Conservation (phyloP, 2,329 filamentous ascomycete genomes). For the Arthrobotrys sinensis region DNA sequence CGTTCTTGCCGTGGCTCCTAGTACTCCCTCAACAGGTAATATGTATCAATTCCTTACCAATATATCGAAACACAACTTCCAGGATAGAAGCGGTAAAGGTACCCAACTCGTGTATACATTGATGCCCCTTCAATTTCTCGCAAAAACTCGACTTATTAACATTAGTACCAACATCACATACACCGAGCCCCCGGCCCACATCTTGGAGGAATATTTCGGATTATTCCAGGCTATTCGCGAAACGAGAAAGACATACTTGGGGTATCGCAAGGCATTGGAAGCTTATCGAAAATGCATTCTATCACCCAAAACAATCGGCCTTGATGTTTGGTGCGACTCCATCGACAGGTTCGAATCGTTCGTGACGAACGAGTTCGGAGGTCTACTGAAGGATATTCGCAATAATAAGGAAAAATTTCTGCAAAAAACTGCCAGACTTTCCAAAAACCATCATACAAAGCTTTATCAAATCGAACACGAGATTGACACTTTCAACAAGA, state of each 20-base stretch:
- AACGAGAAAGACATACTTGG: constrained; percentile 56
- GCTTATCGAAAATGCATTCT: no score
- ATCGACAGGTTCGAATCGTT: no score
- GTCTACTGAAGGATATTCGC: no score
- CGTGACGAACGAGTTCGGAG: no score
- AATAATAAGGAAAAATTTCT: no score
- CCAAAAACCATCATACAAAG: no score
- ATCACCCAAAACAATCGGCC: no score
- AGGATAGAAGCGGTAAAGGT: constrained; percentile 63
- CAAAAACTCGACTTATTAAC: constrained; percentile 55
- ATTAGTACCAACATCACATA: constrained; percentile 29
- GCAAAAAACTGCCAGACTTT: no score
- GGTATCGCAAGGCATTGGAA: constrained; percentile 57
- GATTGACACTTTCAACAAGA: constrained; percentile 54
- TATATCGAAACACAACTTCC: no score
- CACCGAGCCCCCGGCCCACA: constrained; percentile 37
- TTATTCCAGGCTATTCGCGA: constrained; percentile 62
- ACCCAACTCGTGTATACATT: constrained; percentile 64
- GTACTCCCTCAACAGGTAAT: no score
- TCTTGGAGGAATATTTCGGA: constrained; percentile 60
- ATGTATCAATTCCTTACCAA: constrained; percentile 46
- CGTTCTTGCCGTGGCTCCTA: no score
- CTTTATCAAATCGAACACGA: constrained; percentile 55
- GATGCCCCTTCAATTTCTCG: constrained; percentile 64
- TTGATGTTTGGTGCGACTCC: no score